phyloP scores from a whole-genome alignment of 2,329 filamentous ascomycete genomes.

The Harringtonia lauricola region DNA sequence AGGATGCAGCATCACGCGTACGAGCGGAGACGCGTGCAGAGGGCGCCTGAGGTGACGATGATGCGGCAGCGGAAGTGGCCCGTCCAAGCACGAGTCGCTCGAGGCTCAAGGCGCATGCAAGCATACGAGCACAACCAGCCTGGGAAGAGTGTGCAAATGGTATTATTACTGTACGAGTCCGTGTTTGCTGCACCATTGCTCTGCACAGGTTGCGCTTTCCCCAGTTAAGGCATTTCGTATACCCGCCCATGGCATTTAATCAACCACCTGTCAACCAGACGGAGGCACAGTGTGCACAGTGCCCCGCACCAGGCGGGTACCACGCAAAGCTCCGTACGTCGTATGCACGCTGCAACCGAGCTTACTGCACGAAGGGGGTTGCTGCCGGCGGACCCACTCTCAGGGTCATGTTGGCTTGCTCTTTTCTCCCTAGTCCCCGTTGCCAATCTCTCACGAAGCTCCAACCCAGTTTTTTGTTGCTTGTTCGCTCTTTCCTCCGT shows the following conservation, averaged over 20 bases:
- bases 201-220: background rate
- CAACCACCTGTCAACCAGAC: background rate
- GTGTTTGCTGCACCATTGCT: no score
- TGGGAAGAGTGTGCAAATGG: no score
- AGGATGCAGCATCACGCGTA: no score
- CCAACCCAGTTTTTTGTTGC: conserved; percentile 2
- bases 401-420: conserved; percentile 9
- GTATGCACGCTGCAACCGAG: conserved; percentile 13
- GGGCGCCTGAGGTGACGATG: no score
- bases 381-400: conserved; percentile 10
- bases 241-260: background rate
- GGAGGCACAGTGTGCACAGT: background rate
- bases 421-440: conserved; percentile 11
- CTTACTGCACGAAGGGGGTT: conserved; percentile 10
- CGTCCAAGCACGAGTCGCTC: no score
- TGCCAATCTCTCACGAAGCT: conserved; percentile 10
- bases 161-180: no score
- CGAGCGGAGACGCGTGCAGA: no score
- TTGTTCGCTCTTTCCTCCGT: background rate
- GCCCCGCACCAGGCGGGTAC: background rate
- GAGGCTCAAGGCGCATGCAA: no score
- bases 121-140: no score
- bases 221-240: background rate
- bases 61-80: no score
- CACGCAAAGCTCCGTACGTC: background rate